Percentiles rank a stretch among this genome's conserved stretches.
These are phyloP conservation scores for Boechera stricta DNA, from an alignment of 345 rosid genomes.

Conservation along the genomic window DNA sequence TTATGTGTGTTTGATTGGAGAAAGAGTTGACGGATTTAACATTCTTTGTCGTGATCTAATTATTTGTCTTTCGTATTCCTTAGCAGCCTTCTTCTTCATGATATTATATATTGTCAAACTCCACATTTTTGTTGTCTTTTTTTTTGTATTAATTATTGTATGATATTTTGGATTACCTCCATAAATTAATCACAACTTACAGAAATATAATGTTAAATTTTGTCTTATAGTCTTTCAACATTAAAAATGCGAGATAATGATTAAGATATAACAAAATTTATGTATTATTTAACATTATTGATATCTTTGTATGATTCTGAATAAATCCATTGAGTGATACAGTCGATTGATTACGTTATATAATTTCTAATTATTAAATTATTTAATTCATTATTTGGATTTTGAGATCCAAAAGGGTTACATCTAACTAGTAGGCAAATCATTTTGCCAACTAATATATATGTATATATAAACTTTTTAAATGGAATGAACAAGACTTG, in stretches of 20 bases:
- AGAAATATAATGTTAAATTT: conserved; percentile 17
- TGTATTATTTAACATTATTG: conserved; percentile 6
- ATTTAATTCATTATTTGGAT: conserved; percentile 24
- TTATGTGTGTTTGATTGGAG: conserved; percentile 47
- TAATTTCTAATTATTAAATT: conserved; percentile 14
- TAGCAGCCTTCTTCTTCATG: conserved; percentile 37
- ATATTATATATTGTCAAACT: conserved; percentile 9
- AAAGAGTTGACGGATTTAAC: conserved; percentile 64
- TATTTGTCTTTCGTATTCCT: conserved; percentile 42
- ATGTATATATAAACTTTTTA: background rate
- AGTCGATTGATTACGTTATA: conserved; percentile 33
- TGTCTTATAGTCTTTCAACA: conserved; percentile 7
- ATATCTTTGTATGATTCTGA: conserved; percentile 17
- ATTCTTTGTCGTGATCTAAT: conserved; percentile 52
- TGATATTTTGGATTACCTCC: conserved; percentile 8
- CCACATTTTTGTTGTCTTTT: conserved; percentile 21
- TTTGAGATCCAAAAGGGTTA: conserved; percentile 27
- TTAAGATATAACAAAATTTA: background rate
- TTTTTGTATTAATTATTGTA: conserved; percentile 11
- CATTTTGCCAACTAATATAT: conserved; percentile 27
- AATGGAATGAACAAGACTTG: background rate
- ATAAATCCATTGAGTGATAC: conserved; percentile 10
- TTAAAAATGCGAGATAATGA: conserved; percentile 4
- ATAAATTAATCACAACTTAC: conserved; percentile 36
- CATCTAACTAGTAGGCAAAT: conserved; percentile 36